Base-by-base conservation (phyloP, 2,329 filamentous ascomycete species). In the Thielaviopsis musarum region DNA sequence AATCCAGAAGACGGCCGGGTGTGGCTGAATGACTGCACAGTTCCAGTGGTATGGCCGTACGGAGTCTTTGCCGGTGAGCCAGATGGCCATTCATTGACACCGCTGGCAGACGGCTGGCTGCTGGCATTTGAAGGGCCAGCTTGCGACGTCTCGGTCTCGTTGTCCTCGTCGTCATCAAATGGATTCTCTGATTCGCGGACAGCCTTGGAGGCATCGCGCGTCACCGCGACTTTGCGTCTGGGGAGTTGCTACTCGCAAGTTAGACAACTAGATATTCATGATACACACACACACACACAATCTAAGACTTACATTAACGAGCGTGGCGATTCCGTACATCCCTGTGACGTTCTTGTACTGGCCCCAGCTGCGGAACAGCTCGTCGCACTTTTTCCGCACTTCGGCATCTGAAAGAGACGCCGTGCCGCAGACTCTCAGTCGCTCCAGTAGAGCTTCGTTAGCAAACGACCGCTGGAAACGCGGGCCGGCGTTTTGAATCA, bases 401-500 rank as follows among this genome's bases (percentile, higher is more conserved):
- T 88, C 82, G 0, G 83, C 78, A 69, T 97, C 91, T 0, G 90
- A 91, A 63, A 93, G 78, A 19, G 88, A 79, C 58, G 93, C 91
- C 19, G 87, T 90, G 38, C 87, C 90, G 64, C 91, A 87, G 38
- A 97, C 84, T 22, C 93, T 84, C 57, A 98, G 77, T 24, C 93
- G 86, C 72, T 98, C 93, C 62, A 98, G 80, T 48, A 98, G 76
- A 30, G 91, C 87, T 69, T 96, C 91, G 67, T 98, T 91, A 10
- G 84, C 87, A 69, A 97, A 95, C 17, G 81, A 80, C 55, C 88
- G 83, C 70, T 96, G 87, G 68, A 97, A 96, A 13, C 85, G 82
- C 13, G 85, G 78, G 1, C 91, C 91, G 2, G 90, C 91, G 73
- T 98, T 98, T 68, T 96, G 88, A 62, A 98, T 93, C 48, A 98